Conservation (phyloP, 331 rosid species). For the Pyrus hybrid region DNA sequence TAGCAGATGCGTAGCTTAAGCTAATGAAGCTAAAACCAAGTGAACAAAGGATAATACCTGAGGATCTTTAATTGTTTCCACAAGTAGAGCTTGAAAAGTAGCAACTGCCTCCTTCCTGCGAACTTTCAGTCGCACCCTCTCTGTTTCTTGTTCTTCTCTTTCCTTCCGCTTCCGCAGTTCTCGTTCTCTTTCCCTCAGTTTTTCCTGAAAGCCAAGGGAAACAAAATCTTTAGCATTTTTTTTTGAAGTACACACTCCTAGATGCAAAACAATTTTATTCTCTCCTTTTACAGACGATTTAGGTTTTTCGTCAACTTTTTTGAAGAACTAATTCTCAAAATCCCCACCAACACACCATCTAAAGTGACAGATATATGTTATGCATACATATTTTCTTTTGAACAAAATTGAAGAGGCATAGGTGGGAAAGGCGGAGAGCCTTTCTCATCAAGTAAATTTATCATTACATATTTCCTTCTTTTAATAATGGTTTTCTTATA, state of each 20-base stretch:
- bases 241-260: neutral
- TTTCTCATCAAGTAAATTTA: neutral
- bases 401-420: neutral
- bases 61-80: constrained; percentile 90
- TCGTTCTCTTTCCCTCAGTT: constrained; percentile 89
- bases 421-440: neutral
- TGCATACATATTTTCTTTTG: neutral
- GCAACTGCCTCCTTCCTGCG: constrained; percentile 86
- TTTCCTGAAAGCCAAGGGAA: constrained; percentile 55
- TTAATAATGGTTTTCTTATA: neutral
- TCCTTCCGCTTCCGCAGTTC: constrained; percentile 92
- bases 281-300: neutral
- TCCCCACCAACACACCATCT: neutral
- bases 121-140: constrained; percentile 78
- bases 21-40: neutral
- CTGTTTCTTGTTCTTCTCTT: constrained; percentile 98
- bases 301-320: neutral
- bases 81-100: constrained; percentile 90
- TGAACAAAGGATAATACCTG: constrained; percentile 40
- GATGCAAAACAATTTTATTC: neutral
- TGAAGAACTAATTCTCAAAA: neutral
- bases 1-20: neutral
- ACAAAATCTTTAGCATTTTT: constrained; percentile 3
- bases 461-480: neutral
- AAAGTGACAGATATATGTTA: neutral